Evolutionary conservation across 1,139 yeast genomes (phyloP).

Genomic region (Yamadazyma atmosphaerica): DNA sequence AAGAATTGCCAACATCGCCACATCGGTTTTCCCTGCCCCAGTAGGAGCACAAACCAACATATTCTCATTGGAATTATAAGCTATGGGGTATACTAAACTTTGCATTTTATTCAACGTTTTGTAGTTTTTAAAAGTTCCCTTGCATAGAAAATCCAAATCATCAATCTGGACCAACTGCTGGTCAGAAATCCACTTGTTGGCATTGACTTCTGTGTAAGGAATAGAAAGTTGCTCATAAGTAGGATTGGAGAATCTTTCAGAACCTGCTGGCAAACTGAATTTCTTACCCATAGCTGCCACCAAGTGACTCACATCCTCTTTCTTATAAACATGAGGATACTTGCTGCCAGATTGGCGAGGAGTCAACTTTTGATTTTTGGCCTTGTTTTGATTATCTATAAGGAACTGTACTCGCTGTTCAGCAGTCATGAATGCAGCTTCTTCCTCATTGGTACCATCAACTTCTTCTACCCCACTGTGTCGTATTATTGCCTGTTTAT

Average conservation of each 20-base stretch:
- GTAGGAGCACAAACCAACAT: slow-evolving; percentile 98
- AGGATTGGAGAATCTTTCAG: slow-evolving; percentile 62
- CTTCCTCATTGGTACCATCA: slow-evolving; percentile 5
- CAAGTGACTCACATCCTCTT: slow-evolving; percentile 60
- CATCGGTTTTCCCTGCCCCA: slow-evolving; percentile 98
- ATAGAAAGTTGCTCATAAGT: slow-evolving; percentile 74
- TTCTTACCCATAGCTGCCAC: slow-evolving; percentile 79
- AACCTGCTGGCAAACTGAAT: slow-evolving; percentile 77
- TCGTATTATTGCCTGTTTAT: slow-evolving; percentile 33
- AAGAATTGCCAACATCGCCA: slow-evolving; percentile 79
- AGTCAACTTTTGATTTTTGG: slow-evolving; percentile 51
- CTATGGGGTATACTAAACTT: slow-evolving; percentile 87
- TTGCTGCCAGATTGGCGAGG: slow-evolving; percentile 48
- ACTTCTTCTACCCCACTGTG: neutral
- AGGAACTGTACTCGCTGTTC: slow-evolving; percentile 61
- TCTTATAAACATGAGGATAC: slow-evolving; percentile 87
- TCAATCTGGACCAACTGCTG: slow-evolving; percentile 55
- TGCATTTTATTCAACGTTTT: slow-evolving; percentile 83
- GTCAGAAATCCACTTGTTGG: slow-evolving; percentile 49
- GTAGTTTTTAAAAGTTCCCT: slow-evolving; percentile 82
- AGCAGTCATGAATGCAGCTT: slow-evolving; percentile 44
- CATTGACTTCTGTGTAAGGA: slow-evolving; percentile 64
- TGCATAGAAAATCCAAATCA: slow-evolving; percentile 75
- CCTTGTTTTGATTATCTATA: slow-evolving; percentile 50
- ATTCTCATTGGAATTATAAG: slow-evolving; percentile 89